phyloP scores from a whole-genome alignment of 208 protist species.

The Acanthamoeba sp. region DNA sequence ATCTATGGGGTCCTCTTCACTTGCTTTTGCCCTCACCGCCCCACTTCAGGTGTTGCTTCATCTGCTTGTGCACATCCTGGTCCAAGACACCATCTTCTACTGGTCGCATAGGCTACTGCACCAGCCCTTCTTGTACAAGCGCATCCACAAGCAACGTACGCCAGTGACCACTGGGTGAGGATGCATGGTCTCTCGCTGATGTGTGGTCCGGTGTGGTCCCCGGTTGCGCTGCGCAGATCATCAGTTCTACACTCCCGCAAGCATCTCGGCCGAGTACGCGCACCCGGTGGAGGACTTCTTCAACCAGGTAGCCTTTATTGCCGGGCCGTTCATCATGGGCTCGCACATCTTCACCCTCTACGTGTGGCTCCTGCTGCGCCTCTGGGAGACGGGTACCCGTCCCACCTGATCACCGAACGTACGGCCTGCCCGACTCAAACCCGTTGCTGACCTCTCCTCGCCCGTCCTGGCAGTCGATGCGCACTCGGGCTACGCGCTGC shows the following conservation, averaged over 20 bases:
- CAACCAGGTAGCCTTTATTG: background rate
- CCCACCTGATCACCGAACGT: too few relatives aligned
- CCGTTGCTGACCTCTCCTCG: background rate
- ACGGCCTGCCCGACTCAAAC: too few relatives aligned
- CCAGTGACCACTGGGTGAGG: too few relatives aligned
- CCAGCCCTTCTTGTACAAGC: background rate
- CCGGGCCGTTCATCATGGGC: constrained; percentile 22
- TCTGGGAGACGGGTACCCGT: constrained; percentile 26
- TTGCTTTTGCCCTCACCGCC: too few relatives aligned
- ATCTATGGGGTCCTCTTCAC: too few relatives aligned
- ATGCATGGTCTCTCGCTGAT: background rate
- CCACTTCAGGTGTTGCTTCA: constrained; percentile 27
- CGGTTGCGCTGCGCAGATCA: background rate
- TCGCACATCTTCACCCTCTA: constrained; percentile 45
- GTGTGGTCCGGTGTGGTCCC: background rate
- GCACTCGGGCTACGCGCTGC: constrained; percentile 33
- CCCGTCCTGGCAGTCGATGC: background rate
- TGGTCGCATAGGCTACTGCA: constrained; percentile 22
- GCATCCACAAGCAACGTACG: constrained; percentile 59
- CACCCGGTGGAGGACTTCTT: constrained; percentile 43
- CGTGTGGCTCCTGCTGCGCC: constrained; percentile 6
- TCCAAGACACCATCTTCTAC: constrained; percentile 67
- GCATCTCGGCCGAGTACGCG: constrained; percentile 40
- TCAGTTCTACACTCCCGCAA: constrained; percentile 49
- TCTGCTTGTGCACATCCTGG: constrained; percentile 20